Evolutionary conservation across 2,329 filamentous ascomycete species (phyloP).

Genomic region (Pseudogymnoascus destructans): DNA sequence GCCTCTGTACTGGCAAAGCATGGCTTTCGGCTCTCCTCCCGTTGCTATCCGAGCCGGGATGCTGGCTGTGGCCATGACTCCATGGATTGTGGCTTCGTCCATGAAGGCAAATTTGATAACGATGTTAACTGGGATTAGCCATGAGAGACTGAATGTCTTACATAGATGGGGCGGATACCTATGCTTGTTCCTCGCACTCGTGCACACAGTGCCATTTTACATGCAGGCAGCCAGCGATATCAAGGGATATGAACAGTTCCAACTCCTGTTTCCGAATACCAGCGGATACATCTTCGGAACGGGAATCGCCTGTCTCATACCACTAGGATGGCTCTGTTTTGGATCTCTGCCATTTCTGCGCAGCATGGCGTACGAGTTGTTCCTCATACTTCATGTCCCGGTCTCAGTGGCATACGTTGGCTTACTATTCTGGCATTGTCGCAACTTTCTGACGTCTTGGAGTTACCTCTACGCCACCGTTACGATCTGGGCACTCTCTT

Average conservation of each 20-base stretch:
- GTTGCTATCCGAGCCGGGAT: conserved; percentile 79
- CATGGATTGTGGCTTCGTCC: conserved; percentile 81
- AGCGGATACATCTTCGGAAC: conserved; percentile 70
- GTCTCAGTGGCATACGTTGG: conserved; percentile 69
- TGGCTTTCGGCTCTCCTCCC: conserved; percentile 75
- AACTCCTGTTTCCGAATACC: conserved; percentile 51
- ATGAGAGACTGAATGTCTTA: conserved; percentile 82
- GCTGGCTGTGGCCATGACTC: conserved; percentile 81
- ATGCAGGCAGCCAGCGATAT: conserved; percentile 78
- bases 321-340: conserved; percentile 69
- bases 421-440: conserved; percentile 89
- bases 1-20: conserved; percentile 80
- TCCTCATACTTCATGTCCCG: conserved; percentile 70
- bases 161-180: conserved; percentile 88
- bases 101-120: conserved; percentile 85
- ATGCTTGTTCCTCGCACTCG: conserved; percentile 65
- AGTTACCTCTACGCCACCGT: conserved; percentile 72
- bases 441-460: conserved; percentile 86
- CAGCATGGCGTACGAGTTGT: conserved; percentile 70
- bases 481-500: conserved; percentile 65
- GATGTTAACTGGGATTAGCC: conserved; percentile 76
- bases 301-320: conserved; percentile 68
- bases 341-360: conserved; percentile 73
- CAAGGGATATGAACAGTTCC: conserved; percentile 57
- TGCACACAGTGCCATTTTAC: conserved; percentile 84